Base-by-base conservation (phyloP, 805 yeast species). In the Alloascoidea africana region DNA sequence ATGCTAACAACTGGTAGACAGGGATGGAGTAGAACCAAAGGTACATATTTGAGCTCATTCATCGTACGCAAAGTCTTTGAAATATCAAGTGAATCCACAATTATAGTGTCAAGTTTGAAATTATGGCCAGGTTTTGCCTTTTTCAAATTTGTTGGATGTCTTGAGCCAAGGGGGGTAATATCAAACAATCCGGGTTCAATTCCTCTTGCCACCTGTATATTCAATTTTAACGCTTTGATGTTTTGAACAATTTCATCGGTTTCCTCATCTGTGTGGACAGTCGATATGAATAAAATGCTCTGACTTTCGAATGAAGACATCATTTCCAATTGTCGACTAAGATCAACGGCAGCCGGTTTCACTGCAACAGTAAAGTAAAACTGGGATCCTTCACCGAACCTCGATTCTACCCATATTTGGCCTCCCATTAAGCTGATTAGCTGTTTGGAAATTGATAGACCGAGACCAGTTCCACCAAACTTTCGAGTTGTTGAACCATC, bases 11-110 rank as follows among this genome's bases (percentile, higher is more conserved):
- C 75, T 2, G 91, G 85, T 32, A 79, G 70, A 38, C 78, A 71
- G 32, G 81, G 85, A 46, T 76, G 84, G 44, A 84, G 60, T 39
- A 84, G 62, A 3, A 84, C 93, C 49, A 84, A 65, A 11, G 95
- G 95, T 46, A 81, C 78, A 52, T 83, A 83, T 59, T 84, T 84
- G 43, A 84, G 77, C 51, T 80, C 89, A 5, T 84, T 74, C 33
- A 81, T 57, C 43, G 69, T 56, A 46, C 94, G 67, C 44, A 84
- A 65, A 41, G 66, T 68, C 46, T 76, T 70, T 1, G 87, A 93
- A 0, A 76, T 74, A 47, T 77, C 84, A 37, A 85, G 63, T 0
- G 85, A 71, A 51, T 85, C 94, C 42, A 85, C 80, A 53, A 84
- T 75, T 41, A 84, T 84, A n/a, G 83, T 80, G 50, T 83, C 95